A percentile compares a stretch with the other conserved stretches of the same genome.
These are phyloP conservation scores for Brassica hybrid DNA, from an alignment of 441 rosid species.

Conservation along the genomic window DNA sequence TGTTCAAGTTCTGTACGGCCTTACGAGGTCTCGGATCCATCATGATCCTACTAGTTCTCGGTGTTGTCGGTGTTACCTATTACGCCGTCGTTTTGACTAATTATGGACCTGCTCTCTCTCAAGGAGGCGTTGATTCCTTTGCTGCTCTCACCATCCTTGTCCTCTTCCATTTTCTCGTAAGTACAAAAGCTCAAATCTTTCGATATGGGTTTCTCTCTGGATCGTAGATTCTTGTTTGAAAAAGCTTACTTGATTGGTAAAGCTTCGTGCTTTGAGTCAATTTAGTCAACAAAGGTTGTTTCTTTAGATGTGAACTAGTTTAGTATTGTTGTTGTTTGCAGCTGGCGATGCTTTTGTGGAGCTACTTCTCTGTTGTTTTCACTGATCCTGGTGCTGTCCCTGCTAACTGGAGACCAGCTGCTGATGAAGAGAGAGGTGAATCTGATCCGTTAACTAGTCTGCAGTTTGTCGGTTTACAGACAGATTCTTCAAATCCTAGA, in stretches of 20 bases:
- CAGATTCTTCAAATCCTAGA: conserved; percentile 47
- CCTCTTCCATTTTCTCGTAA: conserved; percentile 71
- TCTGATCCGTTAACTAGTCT: conserved; percentile 53
- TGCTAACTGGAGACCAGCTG: conserved; percentile 65
- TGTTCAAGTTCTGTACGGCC: conserved; percentile 92
- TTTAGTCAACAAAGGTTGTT: conserved; percentile 5
- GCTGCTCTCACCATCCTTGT: conserved; percentile 53
- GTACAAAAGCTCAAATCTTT: conserved; percentile 9
- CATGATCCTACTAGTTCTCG: conserved; percentile 92
- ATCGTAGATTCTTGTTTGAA: neutral
- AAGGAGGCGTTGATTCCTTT: conserved; percentile 61
- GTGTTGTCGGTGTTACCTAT: conserved; percentile 90
- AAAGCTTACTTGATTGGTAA: neutral
- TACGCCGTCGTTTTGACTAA: conserved; percentile 87
- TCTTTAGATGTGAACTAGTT: conserved; percentile 47
- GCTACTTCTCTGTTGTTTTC: conserved; percentile 73
- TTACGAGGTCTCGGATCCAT: conserved; percentile 90
- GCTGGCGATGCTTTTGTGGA: conserved; percentile 83
- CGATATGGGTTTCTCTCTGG: neutral
- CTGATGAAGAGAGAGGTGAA: conserved; percentile 77
- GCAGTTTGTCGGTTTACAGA: conserved; percentile 38
- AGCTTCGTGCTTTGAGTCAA: neutral
- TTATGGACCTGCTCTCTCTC: conserved; percentile 77
- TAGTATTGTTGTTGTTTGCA: conserved; percentile 33
- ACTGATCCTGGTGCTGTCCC: conserved; percentile 90